Conservation (phyloP, 2,329 filamentous ascomycete genomes). For the Epicoccum sorghinum region DNA sequence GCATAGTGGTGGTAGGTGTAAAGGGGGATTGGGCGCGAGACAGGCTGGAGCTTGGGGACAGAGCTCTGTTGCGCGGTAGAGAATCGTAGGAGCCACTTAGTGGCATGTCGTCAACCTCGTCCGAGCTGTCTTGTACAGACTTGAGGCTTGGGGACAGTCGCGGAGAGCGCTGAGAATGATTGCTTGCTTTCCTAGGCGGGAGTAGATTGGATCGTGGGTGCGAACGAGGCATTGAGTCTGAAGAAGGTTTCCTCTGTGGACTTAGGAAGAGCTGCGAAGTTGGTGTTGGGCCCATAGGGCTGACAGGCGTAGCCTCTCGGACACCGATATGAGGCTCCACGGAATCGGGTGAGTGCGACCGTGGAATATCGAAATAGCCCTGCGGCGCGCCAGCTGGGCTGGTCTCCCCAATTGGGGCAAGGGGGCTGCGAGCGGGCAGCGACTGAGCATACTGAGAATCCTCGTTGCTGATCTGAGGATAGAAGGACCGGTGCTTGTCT, state of each 20-base stretch:
- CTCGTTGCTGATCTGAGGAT: constrained; percentile 44
- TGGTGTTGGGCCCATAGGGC: constrained; percentile 41
- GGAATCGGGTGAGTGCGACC: constrained; percentile 53
- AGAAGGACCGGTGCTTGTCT: constrained; percentile 45
- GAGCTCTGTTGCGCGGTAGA: constrained; percentile 69
- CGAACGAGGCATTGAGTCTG: constrained; percentile 40
- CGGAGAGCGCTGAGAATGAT: constrained; percentile 40
- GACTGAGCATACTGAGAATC: constrained; percentile 33
- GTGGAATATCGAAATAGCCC: constrained; percentile 55
- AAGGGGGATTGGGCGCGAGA: constrained; percentile 67
- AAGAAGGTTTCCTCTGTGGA: constrained; percentile 48
- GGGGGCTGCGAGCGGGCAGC: constrained; percentile 38
- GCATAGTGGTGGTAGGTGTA: constrained; percentile 65
- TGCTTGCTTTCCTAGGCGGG: constrained; percentile 50
- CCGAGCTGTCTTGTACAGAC: constrained; percentile 61
- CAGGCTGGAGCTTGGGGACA: constrained; percentile 73
- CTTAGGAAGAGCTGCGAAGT: constrained; percentile 44
- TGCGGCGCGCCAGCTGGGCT: constrained; percentile 30
- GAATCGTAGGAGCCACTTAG: constrained; percentile 67
- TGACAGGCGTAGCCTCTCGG: constrained; percentile 53
- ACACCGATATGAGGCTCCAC: constrained; percentile 50
- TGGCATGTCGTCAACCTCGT: constrained; percentile 72
- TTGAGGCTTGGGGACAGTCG: constrained; percentile 52
- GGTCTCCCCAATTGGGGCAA: constrained; percentile 46
- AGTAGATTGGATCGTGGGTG: constrained; percentile 41